Evolutionary conservation across 192 early-diverging fungal species (phyloP), one percentile per base, ranked within the genome.

Genomic region (Martensiomyces pterosporus): DNA sequence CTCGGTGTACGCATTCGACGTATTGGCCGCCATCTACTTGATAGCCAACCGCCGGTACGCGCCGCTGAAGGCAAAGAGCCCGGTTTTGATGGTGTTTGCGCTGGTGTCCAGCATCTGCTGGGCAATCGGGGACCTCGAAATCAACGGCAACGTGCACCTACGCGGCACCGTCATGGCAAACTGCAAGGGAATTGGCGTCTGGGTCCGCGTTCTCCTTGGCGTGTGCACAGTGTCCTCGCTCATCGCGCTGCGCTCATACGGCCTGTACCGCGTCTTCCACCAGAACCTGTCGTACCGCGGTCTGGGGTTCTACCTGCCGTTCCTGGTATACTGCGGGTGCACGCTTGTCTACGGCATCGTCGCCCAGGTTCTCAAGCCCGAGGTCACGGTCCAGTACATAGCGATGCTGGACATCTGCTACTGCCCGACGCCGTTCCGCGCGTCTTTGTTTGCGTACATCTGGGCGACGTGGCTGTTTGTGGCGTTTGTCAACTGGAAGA

Each of bases 81-180:
- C 66, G 1, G 5, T 52, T 1, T 27, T 76, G n/a, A 68, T 76
- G 66, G 65, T 51, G 0, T 39, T 43, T 0, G 62, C 60, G 0
- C 48, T 47, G 4, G 19, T 57, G 0, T 52, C 56, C 3, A 59
- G 65, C 29, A 44, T 64, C 4, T 69, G 49, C 34, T 76, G 73
- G 73, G 64, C 64, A 39, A 16, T 76, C 14, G 73, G 73, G 29
- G 73, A 76, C 47, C 15, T 64, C 4, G 61, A 76, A 13, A 64
- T 76, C 34, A 76, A 69, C 51, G 73, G 73, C 1, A 61, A 65
- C 24, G 54, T 76, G n/a, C 65, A 68, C 25, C 35, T 61, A 13
- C 39, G 27, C 2, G 39, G 42, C 9, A 48, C 57, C 0, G 26
- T 33, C 15, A 27, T 68, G 40, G 55, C 50, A 1, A 60, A 57